phyloP scores from a whole-genome alignment of 2,329 filamentous ascomycete genomes.

The Pseudonectria foliicola region DNA sequence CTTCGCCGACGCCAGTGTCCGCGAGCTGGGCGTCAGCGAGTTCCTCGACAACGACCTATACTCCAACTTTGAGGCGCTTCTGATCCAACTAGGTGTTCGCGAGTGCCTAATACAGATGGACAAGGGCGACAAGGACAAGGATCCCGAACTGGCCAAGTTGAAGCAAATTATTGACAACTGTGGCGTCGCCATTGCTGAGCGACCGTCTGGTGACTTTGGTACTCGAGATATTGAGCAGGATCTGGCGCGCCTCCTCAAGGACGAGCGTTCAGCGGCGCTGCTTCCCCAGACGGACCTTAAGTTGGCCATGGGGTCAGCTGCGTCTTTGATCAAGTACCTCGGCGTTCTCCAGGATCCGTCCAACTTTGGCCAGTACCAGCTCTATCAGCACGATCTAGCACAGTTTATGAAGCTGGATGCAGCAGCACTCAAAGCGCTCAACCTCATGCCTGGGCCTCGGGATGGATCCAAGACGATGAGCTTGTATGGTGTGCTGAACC shows the following conservation, averaged over 20 bases:
- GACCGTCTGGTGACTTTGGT: conserved; percentile 69
- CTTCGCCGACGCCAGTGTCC: conserved; percentile 93
- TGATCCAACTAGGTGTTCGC: conserved; percentile 93
- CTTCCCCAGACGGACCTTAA: conserved; percentile 89
- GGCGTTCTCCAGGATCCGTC: conserved; percentile 82
- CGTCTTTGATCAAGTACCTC: conserved; percentile 90
- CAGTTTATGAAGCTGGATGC: conserved; percentile 99
- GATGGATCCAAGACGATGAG: conserved; percentile 99
- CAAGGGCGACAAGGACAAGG: conserved; percentile 72
- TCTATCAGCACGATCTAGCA: conserved; percentile 93
- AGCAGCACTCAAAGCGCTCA: conserved; percentile 85
- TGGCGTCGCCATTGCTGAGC: conserved; percentile 81
- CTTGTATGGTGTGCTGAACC: conserved; percentile 85
- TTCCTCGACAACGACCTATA: conserved; percentile 99
- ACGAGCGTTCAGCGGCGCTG: conserved; percentile 68
- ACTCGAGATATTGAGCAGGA: conserved; percentile 95
- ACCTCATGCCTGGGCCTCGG: conserved; percentile 90
- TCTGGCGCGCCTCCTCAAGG: conserved; percentile 76
- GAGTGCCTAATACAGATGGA: conserved; percentile 86
- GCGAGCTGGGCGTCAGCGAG: conserved; percentile 92
- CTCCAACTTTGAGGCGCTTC: conserved; percentile 92
- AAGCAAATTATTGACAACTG: conserved; percentile 87
- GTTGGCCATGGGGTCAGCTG: conserved; percentile 90
- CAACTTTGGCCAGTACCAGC: conserved; percentile 94
- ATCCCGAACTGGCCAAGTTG: conserved; percentile 81